Conservation (phyloP, 2,329 filamentous ascomycete genomes). For the Aspergillus caelatus region DNA sequence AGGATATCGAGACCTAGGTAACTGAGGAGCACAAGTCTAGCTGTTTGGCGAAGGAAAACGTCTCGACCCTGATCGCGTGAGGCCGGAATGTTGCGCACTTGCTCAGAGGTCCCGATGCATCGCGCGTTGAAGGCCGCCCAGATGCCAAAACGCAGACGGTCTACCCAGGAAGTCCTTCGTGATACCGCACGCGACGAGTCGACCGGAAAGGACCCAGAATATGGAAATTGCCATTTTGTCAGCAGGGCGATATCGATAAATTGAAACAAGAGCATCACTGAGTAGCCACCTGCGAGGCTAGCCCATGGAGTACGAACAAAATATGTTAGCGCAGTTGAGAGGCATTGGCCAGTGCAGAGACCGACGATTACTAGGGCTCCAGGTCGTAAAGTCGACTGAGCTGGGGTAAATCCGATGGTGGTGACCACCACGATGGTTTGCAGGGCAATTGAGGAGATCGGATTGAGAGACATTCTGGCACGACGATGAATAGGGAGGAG, state of each 20-base stretch:
- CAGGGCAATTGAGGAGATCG: no score
- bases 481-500: no score
- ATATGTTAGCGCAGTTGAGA: not conserved
- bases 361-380: no score
- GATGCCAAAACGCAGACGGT: conserved; percentile 6
- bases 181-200: not conserved
- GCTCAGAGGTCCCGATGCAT: conserved; percentile 9
- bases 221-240: conserved; percentile 4
- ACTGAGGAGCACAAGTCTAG: not conserved
- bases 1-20: conserved; percentile 5
- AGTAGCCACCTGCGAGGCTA: conserved; percentile 7
- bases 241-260: conserved; percentile 6
- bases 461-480: no score
- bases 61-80: not conserved
- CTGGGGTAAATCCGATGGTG: no score
- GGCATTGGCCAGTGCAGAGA: not conserved
- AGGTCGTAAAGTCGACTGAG: no score
- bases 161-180: not conserved
- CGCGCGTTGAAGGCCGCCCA: conserved; percentile 7
- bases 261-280: conserved; percentile 8
- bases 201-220: not conserved
- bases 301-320: conserved; percentile 4
- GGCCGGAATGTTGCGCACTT: conserved; percentile 2
- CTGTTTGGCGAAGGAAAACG: conserved; percentile 1
- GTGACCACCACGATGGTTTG: no score